Evolutionary conservation across 2,329 filamentous ascomycete genomes (phyloP).

Genomic region (Cephalotrichum gorgonifer): DNA sequence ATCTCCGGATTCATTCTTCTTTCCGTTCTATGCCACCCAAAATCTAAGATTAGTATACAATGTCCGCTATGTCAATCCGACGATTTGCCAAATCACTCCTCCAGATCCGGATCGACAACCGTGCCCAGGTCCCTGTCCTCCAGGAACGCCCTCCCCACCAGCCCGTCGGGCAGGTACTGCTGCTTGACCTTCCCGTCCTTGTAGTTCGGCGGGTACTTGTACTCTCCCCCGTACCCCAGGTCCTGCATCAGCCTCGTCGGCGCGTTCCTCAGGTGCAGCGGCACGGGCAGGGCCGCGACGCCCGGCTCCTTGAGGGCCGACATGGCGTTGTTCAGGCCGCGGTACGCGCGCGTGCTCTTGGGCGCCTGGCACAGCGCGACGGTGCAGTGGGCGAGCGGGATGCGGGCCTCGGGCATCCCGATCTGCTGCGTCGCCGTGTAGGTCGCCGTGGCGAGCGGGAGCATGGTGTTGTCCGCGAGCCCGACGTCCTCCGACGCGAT

Average conservation of each 20-base stretch:
- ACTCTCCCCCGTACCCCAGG: conserved; percentile 78
- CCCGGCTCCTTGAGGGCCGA: conserved; percentile 74
- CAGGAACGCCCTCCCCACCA: conserved; percentile 63
- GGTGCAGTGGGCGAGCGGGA: conserved; percentile 79
- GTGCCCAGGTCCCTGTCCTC: conserved; percentile 73
- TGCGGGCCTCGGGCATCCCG: conserved; percentile 88
- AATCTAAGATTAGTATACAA: not conserved
- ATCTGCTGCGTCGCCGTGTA: conserved; percentile 87
- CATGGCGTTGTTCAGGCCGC: conserved; percentile 71
- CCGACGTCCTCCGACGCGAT: conserved; percentile 93
- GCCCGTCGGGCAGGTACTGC: conserved; percentile 75
- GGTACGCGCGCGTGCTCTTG: conserved; percentile 81
- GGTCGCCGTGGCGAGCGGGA: conserved; percentile 74
- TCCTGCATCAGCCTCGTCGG: conserved; percentile 91
- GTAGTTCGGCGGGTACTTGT: conserved; percentile 96
- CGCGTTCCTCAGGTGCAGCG: conserved; percentile 81
- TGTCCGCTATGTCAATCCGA: not conserved
- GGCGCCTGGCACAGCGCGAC: conserved; percentile 71
- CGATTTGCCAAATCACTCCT: conserved; percentile 5
- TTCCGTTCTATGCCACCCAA: not conserved
- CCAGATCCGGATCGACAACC: conserved; percentile 61
- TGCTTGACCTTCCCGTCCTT: conserved; percentile 71
- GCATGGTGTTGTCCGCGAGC: conserved; percentile 73
- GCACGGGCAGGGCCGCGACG: conserved; percentile 70
- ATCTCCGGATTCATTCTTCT: no score